Evolutionary conservation across 345 rosid genomes (phyloP).

Genomic region (Fremontodendron californicum): DNA sequence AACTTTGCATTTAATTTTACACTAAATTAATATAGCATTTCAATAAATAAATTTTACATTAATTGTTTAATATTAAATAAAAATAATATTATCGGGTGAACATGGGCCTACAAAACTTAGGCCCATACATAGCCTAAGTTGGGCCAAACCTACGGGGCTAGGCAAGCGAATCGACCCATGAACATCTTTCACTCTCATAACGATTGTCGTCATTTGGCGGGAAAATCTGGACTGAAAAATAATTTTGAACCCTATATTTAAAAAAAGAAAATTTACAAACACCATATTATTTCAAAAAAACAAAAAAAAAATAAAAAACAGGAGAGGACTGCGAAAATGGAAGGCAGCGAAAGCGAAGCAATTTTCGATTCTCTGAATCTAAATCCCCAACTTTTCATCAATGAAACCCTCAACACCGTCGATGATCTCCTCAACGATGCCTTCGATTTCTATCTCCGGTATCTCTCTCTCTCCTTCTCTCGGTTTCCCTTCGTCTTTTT

Average conservation of each 20-base stretch:
- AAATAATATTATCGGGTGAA: too few species aligned
- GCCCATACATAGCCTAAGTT: too few species aligned
- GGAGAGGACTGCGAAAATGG: constrained; percentile 40
- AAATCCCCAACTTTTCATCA: constrained; percentile 71
- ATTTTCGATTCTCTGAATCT: constrained; percentile 57
- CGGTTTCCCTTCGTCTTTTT: neutral
- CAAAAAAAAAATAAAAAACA: neutral
- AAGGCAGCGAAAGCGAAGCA: constrained; percentile 54
- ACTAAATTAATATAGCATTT: too few species aligned
- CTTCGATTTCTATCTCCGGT: constrained; percentile 57
- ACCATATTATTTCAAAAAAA: too few species aligned
- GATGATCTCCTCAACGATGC: constrained; percentile 62
- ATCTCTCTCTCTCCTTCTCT: constrained; percentile 6
- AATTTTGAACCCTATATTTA: neutral
- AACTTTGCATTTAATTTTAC: too few species aligned
- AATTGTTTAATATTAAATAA: too few species aligned
- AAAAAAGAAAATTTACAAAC: too few species aligned
- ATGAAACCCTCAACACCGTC: constrained; percentile 64
- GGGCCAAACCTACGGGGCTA: too few species aligned
- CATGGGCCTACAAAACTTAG: too few species aligned
- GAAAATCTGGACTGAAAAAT: neutral
- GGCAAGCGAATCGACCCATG: too few species aligned
- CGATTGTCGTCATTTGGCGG: constrained; percentile 1
- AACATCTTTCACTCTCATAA: too few species aligned
- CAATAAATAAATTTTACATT: too few species aligned